Conservation (phyloP, 768 basidiomycete genomes). For the Boletellus sp. region DNA sequence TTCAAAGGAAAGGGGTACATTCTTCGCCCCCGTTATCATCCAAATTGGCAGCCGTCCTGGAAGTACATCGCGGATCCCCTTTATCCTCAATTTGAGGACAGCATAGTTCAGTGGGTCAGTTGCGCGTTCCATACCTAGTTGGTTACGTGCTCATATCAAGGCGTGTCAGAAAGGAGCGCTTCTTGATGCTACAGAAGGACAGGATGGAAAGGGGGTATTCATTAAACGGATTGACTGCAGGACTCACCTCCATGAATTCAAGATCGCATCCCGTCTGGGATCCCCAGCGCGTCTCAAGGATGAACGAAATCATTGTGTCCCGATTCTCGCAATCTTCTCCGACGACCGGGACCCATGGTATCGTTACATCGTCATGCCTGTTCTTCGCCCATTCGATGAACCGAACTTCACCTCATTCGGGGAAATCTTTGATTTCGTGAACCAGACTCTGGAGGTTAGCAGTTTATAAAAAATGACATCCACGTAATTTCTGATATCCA, state of each 20-base stretch:
- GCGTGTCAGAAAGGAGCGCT: not conserved
- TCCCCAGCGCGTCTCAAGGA: not conserved
- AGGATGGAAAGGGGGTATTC: conserved; percentile 8
- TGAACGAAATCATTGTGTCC: conserved; percentile 22
- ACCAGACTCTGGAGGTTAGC: conserved; percentile 24
- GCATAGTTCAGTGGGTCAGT: conserved; percentile 8
- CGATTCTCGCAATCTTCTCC: conserved; percentile 13
- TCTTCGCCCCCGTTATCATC: conserved; percentile 25
- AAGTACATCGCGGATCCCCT: not conserved
- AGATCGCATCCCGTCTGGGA: conserved; percentile 5
- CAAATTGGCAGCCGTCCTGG: conserved; percentile 32
- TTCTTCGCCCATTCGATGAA: conserved; percentile 21
- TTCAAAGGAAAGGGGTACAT: conserved; percentile 19
- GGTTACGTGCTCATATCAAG: not conserved
- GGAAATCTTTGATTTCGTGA: conserved; percentile 27
- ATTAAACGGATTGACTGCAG: conserved; percentile 10
- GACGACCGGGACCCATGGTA: conserved; percentile 11
- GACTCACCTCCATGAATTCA: conserved; percentile 1
- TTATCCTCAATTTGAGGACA: not conserved
- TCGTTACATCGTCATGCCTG: conserved; percentile 27
- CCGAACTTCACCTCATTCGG: conserved; percentile 22
- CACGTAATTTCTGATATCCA: not conserved
- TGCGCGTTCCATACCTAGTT: not conserved
- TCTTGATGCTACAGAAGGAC: conserved; percentile 10
- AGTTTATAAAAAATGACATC: too few relatives aligned